Base-by-base conservation (phyloP, 78 protist genomes). In the Salpingoeca rosetta region DNA sequence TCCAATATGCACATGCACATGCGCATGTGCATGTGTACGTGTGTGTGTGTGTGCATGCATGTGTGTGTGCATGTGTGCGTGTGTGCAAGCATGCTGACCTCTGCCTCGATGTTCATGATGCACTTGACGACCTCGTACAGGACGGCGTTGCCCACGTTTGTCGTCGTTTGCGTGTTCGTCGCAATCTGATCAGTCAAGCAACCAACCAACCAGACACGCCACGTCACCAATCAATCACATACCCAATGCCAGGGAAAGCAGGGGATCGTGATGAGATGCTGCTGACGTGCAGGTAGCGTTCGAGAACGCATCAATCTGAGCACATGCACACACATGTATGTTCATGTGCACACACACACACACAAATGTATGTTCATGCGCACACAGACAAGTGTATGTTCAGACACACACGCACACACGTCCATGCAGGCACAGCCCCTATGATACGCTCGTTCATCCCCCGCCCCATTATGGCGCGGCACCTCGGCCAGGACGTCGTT, bases 131-230 rank as follows among this genome's bases (percentile, higher is more conserved):
- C 88, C 91, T 96, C 98, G 89, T 97, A 97, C 65, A 97, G 90
- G 56, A 98, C 88, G 22, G 99, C 97, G 87, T 93, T 97, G 80
- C 98, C 99, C 38, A 95, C 98, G 82, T 95, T 95, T 75, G 87
- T 90, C 10, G 92, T 28, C 3, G 90, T 24, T 28, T 95, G 98
- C 0, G 99, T 97, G 88, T 98, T 96, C 72, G 98, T 96, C 7
- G 98, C 96, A 0, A 96, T 92, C 90, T 90, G 82, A 0, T 11
- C 0, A 2, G 3, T 25, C 3, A 42, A 83, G 72, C 11, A 25
- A 56, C 72, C 11, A 22, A 22, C 11, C 11, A 56, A 56, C 22
- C 22, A 56, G n/a, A 22, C 22, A 56, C 72, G 72, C 22, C 11
- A 56, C 11, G 72, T 56, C 72, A 56, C n/a, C 76, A 72, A 72